phyloP scores from a whole-genome alignment of 2,329 filamentous ascomycete genomes.

The Fusarium drepaniforme region DNA sequence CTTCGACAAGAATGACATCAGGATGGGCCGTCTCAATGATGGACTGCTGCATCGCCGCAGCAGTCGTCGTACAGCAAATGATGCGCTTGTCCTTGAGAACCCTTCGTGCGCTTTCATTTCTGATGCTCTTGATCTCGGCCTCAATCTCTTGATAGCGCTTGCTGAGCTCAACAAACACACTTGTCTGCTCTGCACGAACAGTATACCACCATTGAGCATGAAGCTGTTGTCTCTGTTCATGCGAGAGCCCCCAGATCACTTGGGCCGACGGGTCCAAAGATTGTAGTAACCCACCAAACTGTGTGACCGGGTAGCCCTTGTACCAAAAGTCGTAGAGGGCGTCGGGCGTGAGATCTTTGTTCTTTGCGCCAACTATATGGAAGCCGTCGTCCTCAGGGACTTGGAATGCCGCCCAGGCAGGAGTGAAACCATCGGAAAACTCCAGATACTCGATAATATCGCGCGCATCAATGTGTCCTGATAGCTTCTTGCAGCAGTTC shows the following conservation, averaged over 20 bases:
- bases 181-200: constrained; percentile 64
- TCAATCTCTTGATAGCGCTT: constrained; percentile 57
- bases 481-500: constrained; percentile 28
- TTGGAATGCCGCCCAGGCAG: constrained; percentile 68
- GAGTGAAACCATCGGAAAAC: constrained; percentile 63
- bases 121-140: constrained; percentile 56
- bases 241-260: constrained; percentile 65
- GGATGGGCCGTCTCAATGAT: constrained; percentile 67
- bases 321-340: constrained; percentile 41
- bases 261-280: constrained; percentile 42
- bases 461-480: constrained; percentile 2
- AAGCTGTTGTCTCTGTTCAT: constrained; percentile 50
- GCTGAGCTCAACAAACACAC: constrained; percentile 53
- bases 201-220: constrained; percentile 56
- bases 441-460: constrained; percentile 59
- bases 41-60: constrained; percentile 70
- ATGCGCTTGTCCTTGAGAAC: constrained; percentile 68
- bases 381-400: constrained; percentile 63
- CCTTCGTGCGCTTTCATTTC: constrained; percentile 54
- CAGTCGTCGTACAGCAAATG: constrained; percentile 79
- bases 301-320: background rate
- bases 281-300: background rate
- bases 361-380: constrained; percentile 57
- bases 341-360: constrained; percentile 54
- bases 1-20: constrained; percentile 75